Evolutionary conservation across 345 rosid species (phyloP).

Genomic region (Eutrema yunnanense): DNA sequence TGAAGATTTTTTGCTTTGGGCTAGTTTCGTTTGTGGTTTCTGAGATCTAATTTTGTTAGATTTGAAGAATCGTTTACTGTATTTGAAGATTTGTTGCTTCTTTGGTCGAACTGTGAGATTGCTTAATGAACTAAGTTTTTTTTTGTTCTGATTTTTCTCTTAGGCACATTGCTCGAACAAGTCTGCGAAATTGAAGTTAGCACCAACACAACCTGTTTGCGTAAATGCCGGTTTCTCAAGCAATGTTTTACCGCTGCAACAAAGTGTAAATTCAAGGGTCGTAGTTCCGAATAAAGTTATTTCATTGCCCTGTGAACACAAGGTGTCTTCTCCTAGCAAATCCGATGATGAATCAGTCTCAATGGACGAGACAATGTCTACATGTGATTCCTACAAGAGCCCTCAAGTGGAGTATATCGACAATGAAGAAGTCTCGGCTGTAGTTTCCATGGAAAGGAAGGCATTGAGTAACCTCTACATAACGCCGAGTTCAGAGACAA

Average conservation of each 20-base stretch:
- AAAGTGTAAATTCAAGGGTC: constrained; percentile 8
- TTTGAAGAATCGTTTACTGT: background rate
- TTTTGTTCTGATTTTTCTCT: background rate
- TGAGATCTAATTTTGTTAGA: background rate
- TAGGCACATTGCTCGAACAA: constrained; percentile 54
- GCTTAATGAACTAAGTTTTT: background rate
- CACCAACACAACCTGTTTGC: constrained; percentile 29
- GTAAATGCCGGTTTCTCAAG: constrained; percentile 16
- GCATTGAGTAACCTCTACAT: constrained; percentile 71
- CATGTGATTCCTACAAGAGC: constrained; percentile 77
- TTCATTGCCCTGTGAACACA: constrained; percentile 28
- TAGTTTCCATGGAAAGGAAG: constrained; percentile 65
- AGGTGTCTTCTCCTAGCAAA: constrained; percentile 47
- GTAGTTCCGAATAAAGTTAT: constrained; percentile 21
- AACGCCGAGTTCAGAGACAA: constrained; percentile 40
- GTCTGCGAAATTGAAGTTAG: constrained; percentile 48
- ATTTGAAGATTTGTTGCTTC: background rate
- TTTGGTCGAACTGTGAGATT: background rate
- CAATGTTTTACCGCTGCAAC: constrained; percentile 27
- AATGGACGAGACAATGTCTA: constrained; percentile 72
- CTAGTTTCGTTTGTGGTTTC: background rate
- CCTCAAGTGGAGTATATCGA: constrained; percentile 82
- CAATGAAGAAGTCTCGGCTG: constrained; percentile 35
- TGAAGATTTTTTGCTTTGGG: background rate
- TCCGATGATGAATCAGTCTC: constrained; percentile 58